Base-by-base conservation (phyloP, 2,329 filamentous ascomycete genomes). In the Botrytis cinerea region DNA sequence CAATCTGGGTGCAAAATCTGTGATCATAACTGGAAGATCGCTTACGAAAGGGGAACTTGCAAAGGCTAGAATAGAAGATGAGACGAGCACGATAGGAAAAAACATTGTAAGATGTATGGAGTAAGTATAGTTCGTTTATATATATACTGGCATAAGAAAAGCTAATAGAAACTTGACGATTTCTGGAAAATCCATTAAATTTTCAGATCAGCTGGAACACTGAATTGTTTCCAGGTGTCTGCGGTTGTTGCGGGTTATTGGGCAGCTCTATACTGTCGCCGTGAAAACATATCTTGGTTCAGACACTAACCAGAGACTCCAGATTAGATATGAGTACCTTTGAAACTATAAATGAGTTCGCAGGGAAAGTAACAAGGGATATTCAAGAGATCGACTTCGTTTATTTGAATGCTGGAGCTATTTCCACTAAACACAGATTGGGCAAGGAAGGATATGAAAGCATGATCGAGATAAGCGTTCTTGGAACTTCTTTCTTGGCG, bases 381-480 rank as follows among this genome's bases (percentile, higher is more conserved):
- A 66, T 78, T 18, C 74, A 77, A 32, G 75, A 70, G 40, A 75
- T 80, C 48, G 78, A 82, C 62, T 75, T 77, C 70, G 76, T 79
- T 14, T 61, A 81, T 18, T 74, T 82, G n/a, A 81, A 81, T 74
- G 80, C 80, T 32, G 80, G 80, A 12, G 62, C 78, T 14, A 66
- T 78, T n/a, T 75, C 74, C 14, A 73, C 72, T 1, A 68, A 60
- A 1, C 79, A 76, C 25, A 71, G 51, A 54, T 35, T 75, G 16
- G 75, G 77, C 2, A 43, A 74, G 2, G 84, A 85, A 46, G 86
- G 84, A 9, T 88, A 83, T 81, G 86, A 88, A 73, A 81, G 84
- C 71, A 86, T 83, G 2, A 75, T 91, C 18, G 88, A 90, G 78
- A 86, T 89, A 75, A 90, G 90, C 77, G 83, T 85, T 1, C 80